phyloP scores from a whole-genome alignment of 106 monocot genomes.

The Acorus gramineus region DNA sequence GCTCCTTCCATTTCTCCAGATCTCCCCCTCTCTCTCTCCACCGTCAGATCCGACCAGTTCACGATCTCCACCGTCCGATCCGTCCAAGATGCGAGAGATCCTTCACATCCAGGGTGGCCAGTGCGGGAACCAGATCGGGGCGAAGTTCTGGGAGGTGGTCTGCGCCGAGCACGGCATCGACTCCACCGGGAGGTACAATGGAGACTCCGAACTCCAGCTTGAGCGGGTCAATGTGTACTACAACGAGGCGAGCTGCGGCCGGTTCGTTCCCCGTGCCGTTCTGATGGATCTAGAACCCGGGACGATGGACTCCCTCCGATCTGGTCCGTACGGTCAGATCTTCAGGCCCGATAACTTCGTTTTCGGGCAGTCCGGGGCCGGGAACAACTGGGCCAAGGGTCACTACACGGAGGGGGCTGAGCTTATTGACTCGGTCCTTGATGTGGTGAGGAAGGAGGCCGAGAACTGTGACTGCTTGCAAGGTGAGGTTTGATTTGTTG shows the following conservation, averaged over 20 bases:
- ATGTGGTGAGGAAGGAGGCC: conserved; percentile 28
- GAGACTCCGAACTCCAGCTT: conserved; percentile 10
- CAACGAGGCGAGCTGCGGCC: conserved; percentile 22
- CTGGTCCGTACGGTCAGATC: not conserved
- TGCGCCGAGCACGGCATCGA: conserved; percentile 10
- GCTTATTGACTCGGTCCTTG: conserved; percentile 24
- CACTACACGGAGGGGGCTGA: conserved; percentile 25
- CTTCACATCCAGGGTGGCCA: conserved; percentile 7
- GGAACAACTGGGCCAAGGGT: conserved; percentile 27
- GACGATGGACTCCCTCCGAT: conserved; percentile 17
- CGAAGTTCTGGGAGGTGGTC: conserved; percentile 7
- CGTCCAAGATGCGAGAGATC: conserved; percentile 2
- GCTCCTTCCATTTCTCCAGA: no score
- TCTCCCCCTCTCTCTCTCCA: no score
- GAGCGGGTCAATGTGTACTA: conserved; percentile 26
- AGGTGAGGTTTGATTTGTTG: not conserved
- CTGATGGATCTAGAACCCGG: conserved; percentile 29
- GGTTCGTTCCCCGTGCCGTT: conserved; percentile 17
- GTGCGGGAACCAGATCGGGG: conserved; percentile 10
- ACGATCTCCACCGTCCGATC: not conserved
- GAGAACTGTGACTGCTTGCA: conserved; percentile 30
- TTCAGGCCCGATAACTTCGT: conserved; percentile 24
- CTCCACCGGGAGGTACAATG: conserved; percentile 2
- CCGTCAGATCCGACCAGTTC: no score
- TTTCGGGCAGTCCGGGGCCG: conserved; percentile 23